Percentiles rank a stretch among this genome's conserved stretches.
These are phyloP conservation scores for Cotoneaster glaucophyllus DNA, from an alignment of 306 rosid genomes.

Conservation along the genomic window DNA sequence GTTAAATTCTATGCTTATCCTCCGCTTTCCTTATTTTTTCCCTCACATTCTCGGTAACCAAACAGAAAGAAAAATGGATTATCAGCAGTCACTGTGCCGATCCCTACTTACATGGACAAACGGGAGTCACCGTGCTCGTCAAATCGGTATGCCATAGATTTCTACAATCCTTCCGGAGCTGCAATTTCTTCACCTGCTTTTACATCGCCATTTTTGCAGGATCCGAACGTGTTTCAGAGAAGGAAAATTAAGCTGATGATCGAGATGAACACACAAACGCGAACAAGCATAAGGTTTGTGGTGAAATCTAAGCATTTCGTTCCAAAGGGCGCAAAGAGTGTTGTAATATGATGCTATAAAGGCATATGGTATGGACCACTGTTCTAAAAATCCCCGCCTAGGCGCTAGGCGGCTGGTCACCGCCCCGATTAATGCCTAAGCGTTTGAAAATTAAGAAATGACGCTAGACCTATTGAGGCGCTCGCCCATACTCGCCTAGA, in stretches of 20 bases:
- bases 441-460: too few species aligned
- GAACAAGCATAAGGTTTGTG: background rate
- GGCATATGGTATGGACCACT: background rate
- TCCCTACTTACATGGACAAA: conserved; percentile 33
- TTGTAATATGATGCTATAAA: background rate
- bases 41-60: background rate
- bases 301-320: background rate
- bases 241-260: background rate
- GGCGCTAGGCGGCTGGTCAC: too few species aligned
- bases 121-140: conserved; percentile 27
- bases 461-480: too few species aligned
- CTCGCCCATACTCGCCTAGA: too few species aligned
- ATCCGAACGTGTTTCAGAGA: background rate
- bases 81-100: conserved; percentile 27
- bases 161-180: conserved; percentile 47
- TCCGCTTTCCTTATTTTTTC: background rate
- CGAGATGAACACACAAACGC: background rate
- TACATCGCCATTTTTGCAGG: background rate
- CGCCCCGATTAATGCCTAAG: too few species aligned
- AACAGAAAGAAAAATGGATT: conserved; percentile 23
- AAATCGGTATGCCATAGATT: conserved; percentile 63
- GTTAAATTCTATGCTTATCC: background rate
- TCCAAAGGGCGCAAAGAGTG: background rate
- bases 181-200: conserved; percentile 43
- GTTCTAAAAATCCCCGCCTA: too few species aligned